A percentile compares a stretch with the other conserved stretches of the same genome.
phyloP scores from a whole-genome alignment of 805 yeast species.

The Cyberlindnera maritima region DNA sequence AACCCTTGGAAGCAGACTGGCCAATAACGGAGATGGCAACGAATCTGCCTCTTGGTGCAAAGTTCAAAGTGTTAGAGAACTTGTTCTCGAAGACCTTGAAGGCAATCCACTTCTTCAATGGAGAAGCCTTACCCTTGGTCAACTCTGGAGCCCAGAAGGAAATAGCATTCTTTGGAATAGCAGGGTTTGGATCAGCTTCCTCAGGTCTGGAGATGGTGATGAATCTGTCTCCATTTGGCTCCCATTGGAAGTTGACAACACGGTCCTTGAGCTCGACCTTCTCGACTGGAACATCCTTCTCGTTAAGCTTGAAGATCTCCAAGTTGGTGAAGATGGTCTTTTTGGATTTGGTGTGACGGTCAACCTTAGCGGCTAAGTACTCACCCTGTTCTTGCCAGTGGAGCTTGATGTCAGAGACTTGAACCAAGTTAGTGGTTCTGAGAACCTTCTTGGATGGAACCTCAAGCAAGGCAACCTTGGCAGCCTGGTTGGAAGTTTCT shows the following conservation, averaged over 20 bases:
- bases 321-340: constrained; percentile 88
- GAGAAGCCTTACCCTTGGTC: constrained; percentile 40
- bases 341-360: constrained; percentile 93
- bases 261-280: constrained; percentile 90
- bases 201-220: constrained; percentile 67
- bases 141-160: constrained; percentile 84
- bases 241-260: constrained; percentile 90
- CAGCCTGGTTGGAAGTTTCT: constrained; percentile 86
- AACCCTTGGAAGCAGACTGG: constrained; percentile 50
- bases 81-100: constrained; percentile 57
- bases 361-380: constrained; percentile 88
- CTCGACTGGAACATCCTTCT: constrained; percentile 91
- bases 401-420: constrained; percentile 85
- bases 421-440: constrained; percentile 91
- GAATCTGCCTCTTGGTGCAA: constrained; percentile 95
- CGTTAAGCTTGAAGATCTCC: constrained; percentile 85
- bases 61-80: constrained; percentile 67
- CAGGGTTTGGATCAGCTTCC: constrained; percentile 50
- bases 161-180: constrained; percentile 62
- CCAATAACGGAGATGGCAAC: constrained; percentile 49
- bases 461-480: constrained; percentile 88
- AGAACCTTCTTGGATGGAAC: constrained; percentile 78
- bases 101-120: constrained; percentile 53
- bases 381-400: constrained; percentile 93
- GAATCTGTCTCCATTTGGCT: constrained; percentile 87